These are phyloP conservation scores for Podila clonocystis DNA, from an alignment of 192 early-diverging fungal species.

Conservation along the genomic window DNA sequence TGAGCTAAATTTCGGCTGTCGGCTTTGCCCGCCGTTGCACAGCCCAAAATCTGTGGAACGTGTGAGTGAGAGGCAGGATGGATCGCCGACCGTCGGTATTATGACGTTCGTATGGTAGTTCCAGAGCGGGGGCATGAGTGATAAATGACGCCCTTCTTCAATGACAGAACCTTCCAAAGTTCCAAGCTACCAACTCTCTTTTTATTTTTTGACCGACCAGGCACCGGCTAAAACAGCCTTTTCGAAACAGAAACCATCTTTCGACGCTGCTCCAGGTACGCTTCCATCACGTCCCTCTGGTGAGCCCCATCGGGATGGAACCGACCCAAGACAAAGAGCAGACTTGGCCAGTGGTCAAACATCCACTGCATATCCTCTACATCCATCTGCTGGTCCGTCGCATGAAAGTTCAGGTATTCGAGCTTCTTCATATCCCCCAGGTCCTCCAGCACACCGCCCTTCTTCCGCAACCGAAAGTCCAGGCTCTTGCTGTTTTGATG, in stretches of 20 bases:
- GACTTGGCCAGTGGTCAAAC: slow-evolving; percentile 4
- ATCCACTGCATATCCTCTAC: slow-evolving; percentile 8
- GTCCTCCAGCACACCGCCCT: slow-evolving; percentile 11
- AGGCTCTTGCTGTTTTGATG: neutral
- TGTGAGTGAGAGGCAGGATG: no score
- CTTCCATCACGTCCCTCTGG: neutral
- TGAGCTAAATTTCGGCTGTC: no score
- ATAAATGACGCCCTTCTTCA: no score
- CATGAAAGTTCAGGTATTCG: neutral
- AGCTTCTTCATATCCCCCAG: neutral
- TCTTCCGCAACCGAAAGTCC: neutral
- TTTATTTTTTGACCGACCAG: no score
- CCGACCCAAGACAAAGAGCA: slow-evolving; percentile 12
- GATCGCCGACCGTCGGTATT: no score
- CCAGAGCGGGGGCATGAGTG: no score
- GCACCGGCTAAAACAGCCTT: neutral
- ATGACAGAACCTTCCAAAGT: no score
- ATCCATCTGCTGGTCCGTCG: slow-evolving; percentile 7
- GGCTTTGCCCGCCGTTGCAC: no score
- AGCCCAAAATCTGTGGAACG: no score
- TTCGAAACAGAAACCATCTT: neutral
- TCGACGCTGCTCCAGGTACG: neutral
- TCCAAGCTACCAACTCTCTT: no score
- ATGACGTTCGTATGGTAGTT: no score
- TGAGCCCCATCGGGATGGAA: neutral